These are phyloP conservation scores for Aspergillus neoniger DNA, from an alignment of 2,329 filamentous ascomycete species.

Conservation along the genomic window DNA sequence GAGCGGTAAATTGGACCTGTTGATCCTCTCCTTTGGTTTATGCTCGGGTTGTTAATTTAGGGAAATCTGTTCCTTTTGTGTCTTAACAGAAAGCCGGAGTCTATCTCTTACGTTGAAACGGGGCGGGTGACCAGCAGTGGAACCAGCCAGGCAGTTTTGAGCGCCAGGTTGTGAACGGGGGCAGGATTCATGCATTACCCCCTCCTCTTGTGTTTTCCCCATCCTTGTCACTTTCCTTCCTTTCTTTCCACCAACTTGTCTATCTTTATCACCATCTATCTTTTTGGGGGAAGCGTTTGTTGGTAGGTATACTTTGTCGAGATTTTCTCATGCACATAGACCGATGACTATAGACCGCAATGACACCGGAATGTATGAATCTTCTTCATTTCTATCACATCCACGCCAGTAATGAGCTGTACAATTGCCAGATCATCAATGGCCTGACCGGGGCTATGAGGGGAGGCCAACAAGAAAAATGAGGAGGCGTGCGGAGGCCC, in stretches of 20 bases:
- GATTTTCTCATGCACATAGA: constrained; percentile 18
- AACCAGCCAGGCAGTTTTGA: constrained; percentile 14
- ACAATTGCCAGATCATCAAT: background rate
- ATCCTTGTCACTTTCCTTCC: background rate
- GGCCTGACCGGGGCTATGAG: background rate
- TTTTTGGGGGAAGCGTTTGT: constrained; percentile 6
- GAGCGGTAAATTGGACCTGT: constrained; percentile 40
- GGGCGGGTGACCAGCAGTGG: constrained; percentile 16
- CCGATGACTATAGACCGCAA: constrained; percentile 16
- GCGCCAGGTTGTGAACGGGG: constrained; percentile 21
- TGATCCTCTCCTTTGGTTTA: constrained; percentile 9
- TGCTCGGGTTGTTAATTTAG: constrained; percentile 23
- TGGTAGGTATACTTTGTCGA: constrained; percentile 9
- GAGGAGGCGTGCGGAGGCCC: constrained; percentile 9
- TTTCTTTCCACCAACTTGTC: background rate
- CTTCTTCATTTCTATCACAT: background rate
- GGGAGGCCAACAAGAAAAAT: background rate
- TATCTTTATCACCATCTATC: background rate
- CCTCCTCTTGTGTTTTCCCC: constrained; percentile 6
- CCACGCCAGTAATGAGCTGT: background rate
- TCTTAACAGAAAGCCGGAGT: constrained; percentile 24
- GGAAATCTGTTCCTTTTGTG: constrained; percentile 15
- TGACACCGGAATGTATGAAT: constrained; percentile 5
- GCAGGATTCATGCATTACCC: constrained; percentile 4
- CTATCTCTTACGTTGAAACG: constrained; percentile 10